Conservation (phyloP, 306 rosid species). For the Fragaria vesca region DNA sequence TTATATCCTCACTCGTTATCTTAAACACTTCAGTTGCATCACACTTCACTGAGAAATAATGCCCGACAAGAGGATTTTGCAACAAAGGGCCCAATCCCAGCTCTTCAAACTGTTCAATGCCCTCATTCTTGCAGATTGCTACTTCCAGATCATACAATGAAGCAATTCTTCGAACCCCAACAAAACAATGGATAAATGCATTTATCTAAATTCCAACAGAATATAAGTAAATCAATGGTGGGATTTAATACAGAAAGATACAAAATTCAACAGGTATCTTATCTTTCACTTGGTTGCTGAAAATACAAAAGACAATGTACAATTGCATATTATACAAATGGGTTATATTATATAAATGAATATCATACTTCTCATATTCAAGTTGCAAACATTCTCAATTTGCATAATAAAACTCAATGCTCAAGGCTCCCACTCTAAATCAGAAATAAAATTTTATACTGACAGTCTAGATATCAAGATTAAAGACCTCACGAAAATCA, state of each 20-base stretch:
- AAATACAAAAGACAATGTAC: neutral
- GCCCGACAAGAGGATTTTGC: conserved; percentile 68
- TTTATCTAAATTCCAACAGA: conserved; percentile 57
- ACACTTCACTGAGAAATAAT: conserved; percentile 59
- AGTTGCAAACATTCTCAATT: neutral
- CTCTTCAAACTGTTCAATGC: conserved; percentile 61
- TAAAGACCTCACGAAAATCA: neutral
- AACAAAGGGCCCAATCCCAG: conserved; percentile 82
- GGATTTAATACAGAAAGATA: neutral
- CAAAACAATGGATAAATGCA: conserved; percentile 89
- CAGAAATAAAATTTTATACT: neutral
- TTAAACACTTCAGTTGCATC: conserved; percentile 52
- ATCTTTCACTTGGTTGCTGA: neutral
- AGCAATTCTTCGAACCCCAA: conserved; percentile 67
- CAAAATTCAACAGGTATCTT: neutral
- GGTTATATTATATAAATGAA: neutral
- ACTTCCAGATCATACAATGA: conserved; percentile 76
- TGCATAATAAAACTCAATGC: neutral
- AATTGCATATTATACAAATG: neutral
- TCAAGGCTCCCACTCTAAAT: neutral
- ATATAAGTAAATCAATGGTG: conserved; percentile 12
- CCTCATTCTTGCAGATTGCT: conserved; percentile 72
- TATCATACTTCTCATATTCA: neutral
- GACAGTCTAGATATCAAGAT: neutral
- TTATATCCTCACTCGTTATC: conserved; percentile 57